Evolutionary conservation across 2,329 filamentous ascomycete genomes (phyloP), one percentile per base, ranked within the genome.

Genomic region (Raffaelea ambrosiae): DNA sequence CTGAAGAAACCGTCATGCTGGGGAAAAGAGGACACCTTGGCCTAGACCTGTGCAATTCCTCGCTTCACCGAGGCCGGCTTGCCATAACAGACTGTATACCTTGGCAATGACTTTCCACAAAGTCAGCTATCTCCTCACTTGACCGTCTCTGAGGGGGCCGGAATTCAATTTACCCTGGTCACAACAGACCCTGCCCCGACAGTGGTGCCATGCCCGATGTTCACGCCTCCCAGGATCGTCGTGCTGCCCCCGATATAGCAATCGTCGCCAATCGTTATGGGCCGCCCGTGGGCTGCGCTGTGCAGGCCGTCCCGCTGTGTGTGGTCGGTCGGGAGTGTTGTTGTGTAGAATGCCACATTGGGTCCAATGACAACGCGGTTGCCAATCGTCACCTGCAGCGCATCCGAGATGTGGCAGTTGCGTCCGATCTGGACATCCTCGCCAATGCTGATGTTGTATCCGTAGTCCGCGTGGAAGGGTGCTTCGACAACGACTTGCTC

Each of bases 381-480:
- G 3, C 90, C 90, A 58, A 97, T 89, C 42, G 73, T 81, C 51
- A 97, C 85, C 53, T 83, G 76, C 61, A 83, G 86, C n/a, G 89
- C 83, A 62, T 98, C 93, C 48, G 90, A 80, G 59, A 97, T 84
- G 22, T 82, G 83, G 64, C 90, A 96, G 58, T 88, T 86, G 48
- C 86, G 78, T 18, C 85, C 87, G 55, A 98, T 86, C 48, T 83
- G 78, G 3, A 94, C 88, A 54, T 93, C 83, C 56, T 90, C 84
- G 13, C 87, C 90, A 55, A 98, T 86, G 43, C 78, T 77, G 57
- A 97, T 85, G 63, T 98, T 97, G 68, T 95, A 97, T 1, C 93
- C 93, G 59, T 96, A 96, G 59, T 96, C 89, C 62, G 91, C 96
- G 42, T 76, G 83, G 63, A 98, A 97, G 0, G 91, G 91, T 3